Evolutionary conservation across 768 basidiomycete genomes (phyloP).

Genomic region (Serpula lacrymans): DNA sequence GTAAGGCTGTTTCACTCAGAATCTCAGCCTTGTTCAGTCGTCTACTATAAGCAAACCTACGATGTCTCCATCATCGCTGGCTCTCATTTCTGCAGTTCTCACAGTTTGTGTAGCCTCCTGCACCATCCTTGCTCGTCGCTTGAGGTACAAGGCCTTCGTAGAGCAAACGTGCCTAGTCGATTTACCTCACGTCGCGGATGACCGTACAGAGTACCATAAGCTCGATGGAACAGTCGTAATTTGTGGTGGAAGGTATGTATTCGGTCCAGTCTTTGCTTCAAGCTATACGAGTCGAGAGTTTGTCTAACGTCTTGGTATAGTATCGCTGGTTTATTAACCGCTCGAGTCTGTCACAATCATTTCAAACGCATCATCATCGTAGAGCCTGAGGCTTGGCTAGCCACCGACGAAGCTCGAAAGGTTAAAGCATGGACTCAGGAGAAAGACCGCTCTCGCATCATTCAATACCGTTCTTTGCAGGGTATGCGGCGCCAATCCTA

Average conservation of each 20-base stretch:
- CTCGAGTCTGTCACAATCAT: constrained; percentile 3
- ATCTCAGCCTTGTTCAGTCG: too few relatives aligned
- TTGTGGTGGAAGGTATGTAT: constrained; percentile 2
- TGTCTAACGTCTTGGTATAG: too few relatives aligned
- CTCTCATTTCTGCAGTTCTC: too few relatives aligned
- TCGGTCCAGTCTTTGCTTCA: neutral
- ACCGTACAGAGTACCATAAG: too few relatives aligned
- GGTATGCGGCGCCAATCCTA: constrained; percentile 7
- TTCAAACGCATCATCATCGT: constrained; percentile 5
- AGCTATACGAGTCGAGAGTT: neutral
- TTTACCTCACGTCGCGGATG: too few relatives aligned
- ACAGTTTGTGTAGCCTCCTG: too few relatives aligned
- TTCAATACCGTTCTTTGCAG: constrained; percentile 24
- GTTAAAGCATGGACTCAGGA: constrained; percentile 12
- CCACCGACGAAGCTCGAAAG: constrained; percentile 1
- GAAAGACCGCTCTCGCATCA: constrained; percentile 15
- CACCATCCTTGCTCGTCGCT: too few relatives aligned
- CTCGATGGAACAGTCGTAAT: constrained; percentile 1
- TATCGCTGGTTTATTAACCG: constrained; percentile 4
- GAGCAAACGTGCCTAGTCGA: too few relatives aligned
- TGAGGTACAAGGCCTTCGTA: too few relatives aligned
- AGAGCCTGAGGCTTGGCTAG: constrained; percentile 7
- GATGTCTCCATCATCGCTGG: too few relatives aligned
- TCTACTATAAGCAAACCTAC: too few relatives aligned
- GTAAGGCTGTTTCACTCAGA: too few relatives aligned